A percentile compares a stretch with the other conserved stretches of the same genome.
These are phyloP conservation scores for Nadsonia fulvescens DNA, from an alignment of 805 yeast genomes.

Conservation along the genomic window DNA sequence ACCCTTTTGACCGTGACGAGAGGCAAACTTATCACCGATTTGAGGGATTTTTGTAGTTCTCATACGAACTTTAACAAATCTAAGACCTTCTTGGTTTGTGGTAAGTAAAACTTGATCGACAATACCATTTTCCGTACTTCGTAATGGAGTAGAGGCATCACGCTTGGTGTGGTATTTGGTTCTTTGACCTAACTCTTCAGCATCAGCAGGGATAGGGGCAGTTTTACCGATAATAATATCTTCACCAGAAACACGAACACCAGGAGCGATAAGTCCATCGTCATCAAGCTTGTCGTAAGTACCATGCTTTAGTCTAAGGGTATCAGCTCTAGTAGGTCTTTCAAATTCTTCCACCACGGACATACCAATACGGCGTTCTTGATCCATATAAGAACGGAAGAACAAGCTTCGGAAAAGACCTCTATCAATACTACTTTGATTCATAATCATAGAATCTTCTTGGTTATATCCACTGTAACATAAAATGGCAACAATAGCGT, in stretches of 20 bases:
- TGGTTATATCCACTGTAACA: constrained; percentile 98
- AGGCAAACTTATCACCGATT: constrained; percentile 98
- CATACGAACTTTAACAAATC: constrained; percentile 95
- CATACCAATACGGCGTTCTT: constrained; percentile 97
- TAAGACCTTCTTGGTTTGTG: constrained; percentile 94
- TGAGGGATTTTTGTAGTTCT: constrained; percentile 98
- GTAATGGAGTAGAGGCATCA: constrained; percentile 93
- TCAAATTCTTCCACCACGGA: constrained; percentile 95
- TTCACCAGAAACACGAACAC: constrained; percentile 96
- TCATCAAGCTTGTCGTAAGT: constrained; percentile 96
- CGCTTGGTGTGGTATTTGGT: constrained; percentile 96
- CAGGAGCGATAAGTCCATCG: constrained; percentile 96
- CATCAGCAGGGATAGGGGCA: constrained; percentile 97
- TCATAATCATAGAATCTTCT: constrained; percentile 99
- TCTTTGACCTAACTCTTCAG: constrained; percentile 96
- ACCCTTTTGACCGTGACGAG: constrained; percentile 99
- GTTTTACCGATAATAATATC: constrained; percentile 98
- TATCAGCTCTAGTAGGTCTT: constrained; percentile 87
- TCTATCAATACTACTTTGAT: constrained; percentile 91
- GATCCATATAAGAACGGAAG: constrained; percentile 96
- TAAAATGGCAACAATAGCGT: constrained; percentile 93
- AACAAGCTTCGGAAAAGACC: constrained; percentile 91
- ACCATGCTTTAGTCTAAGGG: constrained; percentile 91
- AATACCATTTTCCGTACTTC: constrained; percentile 95
- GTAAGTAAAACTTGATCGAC: constrained; percentile 95